These are phyloP conservation scores for Inonotus obliquus DNA, from an alignment of 1,284 basidiomycete species.

Conservation along the genomic window DNA sequence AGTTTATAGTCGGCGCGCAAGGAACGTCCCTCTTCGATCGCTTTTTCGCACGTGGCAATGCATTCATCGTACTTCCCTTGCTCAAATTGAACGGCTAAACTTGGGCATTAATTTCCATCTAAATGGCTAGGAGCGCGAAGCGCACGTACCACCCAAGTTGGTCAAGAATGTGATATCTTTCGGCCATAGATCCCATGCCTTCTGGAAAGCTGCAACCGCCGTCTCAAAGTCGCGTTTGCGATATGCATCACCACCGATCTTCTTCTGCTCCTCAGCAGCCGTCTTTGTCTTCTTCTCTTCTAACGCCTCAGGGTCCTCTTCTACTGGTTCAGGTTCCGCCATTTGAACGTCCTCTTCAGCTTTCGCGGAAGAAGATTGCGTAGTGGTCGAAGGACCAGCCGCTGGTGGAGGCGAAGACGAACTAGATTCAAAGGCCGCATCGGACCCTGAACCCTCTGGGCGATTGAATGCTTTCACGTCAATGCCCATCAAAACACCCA, in stretches of 20 bases:
- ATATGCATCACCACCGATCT: constrained; percentile 78
- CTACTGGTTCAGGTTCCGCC: constrained; percentile 61
- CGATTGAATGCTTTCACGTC: constrained; percentile 87
- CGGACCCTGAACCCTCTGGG: constrained; percentile 67
- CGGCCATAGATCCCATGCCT: constrained; percentile 91
- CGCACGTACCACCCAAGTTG: constrained; percentile 72
- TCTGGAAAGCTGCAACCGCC: constrained; percentile 69
- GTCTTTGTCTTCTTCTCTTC: constrained; percentile 67
- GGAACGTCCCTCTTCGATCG: constrained; percentile 87
- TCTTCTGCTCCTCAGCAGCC: constrained; percentile 75
- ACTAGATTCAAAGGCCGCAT: constrained; percentile 18
- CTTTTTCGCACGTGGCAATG: constrained; percentile 91
- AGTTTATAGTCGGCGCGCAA: constrained; percentile 80
- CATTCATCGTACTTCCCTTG: constrained; percentile 87
- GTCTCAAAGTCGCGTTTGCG: constrained; percentile 78
- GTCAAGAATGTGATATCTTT: constrained; percentile 94
- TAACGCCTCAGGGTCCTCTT: constrained; percentile 41
- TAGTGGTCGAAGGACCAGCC: constrained; percentile 35
- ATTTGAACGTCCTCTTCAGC: constrained; percentile 38
- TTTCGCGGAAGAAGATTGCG: constrained; percentile 36
- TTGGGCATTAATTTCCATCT: not conserved
- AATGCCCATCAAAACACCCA: constrained; percentile 92
- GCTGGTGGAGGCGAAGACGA: constrained; percentile 37
- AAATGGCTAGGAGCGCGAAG: not conserved
- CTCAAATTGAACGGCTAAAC: constrained; percentile 86